phyloP scores from a whole-genome alignment of 1,139 yeast species.

The Candida dubliniensis region DNA sequence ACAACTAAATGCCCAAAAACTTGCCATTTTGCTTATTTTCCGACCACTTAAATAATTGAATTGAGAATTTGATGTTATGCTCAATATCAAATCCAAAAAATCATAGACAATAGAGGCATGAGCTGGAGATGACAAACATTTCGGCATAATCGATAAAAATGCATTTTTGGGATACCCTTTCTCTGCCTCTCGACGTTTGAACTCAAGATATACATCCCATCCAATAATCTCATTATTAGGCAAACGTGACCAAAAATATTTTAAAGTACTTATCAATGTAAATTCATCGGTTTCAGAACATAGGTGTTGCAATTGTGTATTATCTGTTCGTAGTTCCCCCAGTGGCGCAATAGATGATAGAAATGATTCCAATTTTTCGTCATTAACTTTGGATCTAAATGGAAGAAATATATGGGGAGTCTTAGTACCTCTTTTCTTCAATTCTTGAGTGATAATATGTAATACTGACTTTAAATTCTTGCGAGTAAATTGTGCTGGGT shows the following conservation, averaged over 20 bases:
- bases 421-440: slow-evolving; percentile 57
- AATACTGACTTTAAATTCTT: slow-evolving; percentile 63
- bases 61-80: slow-evolving; percentile 81
- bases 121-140: slow-evolving; percentile 76
- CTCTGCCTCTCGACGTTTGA: slow-evolving; percentile 63
- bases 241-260: slow-evolving; percentile 83
- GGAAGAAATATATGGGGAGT: slow-evolving; percentile 69
- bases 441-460: slow-evolving; percentile 63
- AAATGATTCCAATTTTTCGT: slow-evolving; percentile 53
- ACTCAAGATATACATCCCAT: slow-evolving; percentile 79
- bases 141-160: slow-evolving; percentile 78
- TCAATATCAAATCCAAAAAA: slow-evolving; percentile 75
- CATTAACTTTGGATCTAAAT: slow-evolving; percentile 65
- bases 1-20: slow-evolving; percentile 82
- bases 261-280: slow-evolving; percentile 70
- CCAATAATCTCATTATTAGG: slow-evolving; percentile 82
- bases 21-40: slow-evolving; percentile 78
- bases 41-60: slow-evolving; percentile 78
- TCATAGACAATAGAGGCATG: slow-evolving; percentile 90
- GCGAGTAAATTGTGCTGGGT: slow-evolving; percentile 51
- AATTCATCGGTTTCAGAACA: slow-evolving; percentile 56
- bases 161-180: slow-evolving; percentile 69
- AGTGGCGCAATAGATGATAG: slow-evolving; percentile 53
- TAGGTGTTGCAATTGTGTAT: slow-evolving; percentile 32
- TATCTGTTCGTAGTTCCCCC: slow-evolving; percentile 41